Base-by-base conservation (phyloP, 148 eudicot species). In the Cornus florida region DNA sequence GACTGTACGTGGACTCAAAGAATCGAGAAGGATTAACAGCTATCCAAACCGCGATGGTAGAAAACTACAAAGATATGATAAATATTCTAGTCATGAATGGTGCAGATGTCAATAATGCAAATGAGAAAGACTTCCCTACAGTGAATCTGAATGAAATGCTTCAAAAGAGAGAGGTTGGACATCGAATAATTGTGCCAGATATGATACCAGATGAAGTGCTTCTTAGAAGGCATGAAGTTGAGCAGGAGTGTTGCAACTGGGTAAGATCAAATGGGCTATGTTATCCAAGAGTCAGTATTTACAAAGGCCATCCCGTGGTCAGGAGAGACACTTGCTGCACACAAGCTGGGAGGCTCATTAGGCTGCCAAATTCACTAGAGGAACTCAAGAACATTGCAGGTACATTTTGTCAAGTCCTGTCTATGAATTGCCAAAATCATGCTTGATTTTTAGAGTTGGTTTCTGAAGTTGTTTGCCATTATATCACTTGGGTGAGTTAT, bases 311-410 rank as follows among this genome's bases (percentile, higher is more conserved):
- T 46, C 84, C 92, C 67, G 28, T 67, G 78, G n/a, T 62, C 24
- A 85, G 89, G 50, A 80, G 86, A 50, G 78, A 76, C 5, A 73
- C 41, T 14, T 28, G 72, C 6, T 86, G 82, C 70, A 83, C 81
- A n/a, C 81, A 87, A 68, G 83, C 89, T 24, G 90, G 97, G 69
- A 84, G 81, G 81, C 86, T 93, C 69, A 69, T 93, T 56, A 85
- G 73, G 80, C 71, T 93, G 81, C 97, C 97, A 12, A 82, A 59
- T 70, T 88, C 95, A 65, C 82, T 93, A 1, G 73, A 64, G 20
- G 91, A 90, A 28, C 92, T 93, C 84, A 90, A 87, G 81, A 78
- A 50, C 69, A 83, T 93, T 72, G 95, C 93, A 84, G 97, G 97
- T 93, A 86, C 16, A 33, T 0, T 33, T 16, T n/a, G 8, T 64